These are phyloP conservation scores for Fonsecaea nubica DNA, from an alignment of 2,329 filamentous ascomycete genomes.

Conservation along the genomic window DNA sequence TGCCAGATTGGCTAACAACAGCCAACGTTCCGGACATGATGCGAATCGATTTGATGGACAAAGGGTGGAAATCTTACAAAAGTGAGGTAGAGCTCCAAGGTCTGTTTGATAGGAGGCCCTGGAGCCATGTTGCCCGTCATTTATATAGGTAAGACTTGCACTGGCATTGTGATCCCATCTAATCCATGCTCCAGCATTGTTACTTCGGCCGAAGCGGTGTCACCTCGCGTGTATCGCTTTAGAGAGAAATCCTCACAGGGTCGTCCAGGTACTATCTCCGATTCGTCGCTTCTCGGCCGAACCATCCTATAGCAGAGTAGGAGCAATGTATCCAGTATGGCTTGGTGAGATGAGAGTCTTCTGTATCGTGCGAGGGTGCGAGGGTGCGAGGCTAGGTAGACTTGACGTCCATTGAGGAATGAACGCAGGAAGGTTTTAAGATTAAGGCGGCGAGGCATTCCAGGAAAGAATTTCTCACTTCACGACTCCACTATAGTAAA, in stretches of 20 bases:
- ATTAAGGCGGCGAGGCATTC: background rate
- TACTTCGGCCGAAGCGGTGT: background rate
- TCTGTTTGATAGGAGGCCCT: background rate
- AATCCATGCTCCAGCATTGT: background rate
- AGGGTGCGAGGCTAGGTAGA: too few species aligned
- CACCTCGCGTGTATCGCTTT: background rate
- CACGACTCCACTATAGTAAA: background rate
- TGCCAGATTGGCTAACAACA: slow-evolving; percentile 11
- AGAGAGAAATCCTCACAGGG: background rate
- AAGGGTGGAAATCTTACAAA: background rate
- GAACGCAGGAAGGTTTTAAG: too few species aligned
- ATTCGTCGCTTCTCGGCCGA: background rate
- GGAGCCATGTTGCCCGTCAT: background rate
- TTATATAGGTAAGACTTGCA: background rate
- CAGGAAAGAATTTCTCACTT: too few species aligned
- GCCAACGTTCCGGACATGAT: slow-evolving; percentile 10
- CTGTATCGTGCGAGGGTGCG: too few species aligned
- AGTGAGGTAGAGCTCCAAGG: background rate
- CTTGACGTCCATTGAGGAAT: too few species aligned
- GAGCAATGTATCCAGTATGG: background rate
- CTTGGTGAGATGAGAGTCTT: too few species aligned
- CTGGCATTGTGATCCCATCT: background rate
- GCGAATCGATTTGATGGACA: background rate
- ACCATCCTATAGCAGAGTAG: background rate
- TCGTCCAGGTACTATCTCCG: background rate